These are phyloP conservation scores for Phylloporus scabripes DNA, from an alignment of 768 basidiomycete genomes.

Conservation along the genomic window DNA sequence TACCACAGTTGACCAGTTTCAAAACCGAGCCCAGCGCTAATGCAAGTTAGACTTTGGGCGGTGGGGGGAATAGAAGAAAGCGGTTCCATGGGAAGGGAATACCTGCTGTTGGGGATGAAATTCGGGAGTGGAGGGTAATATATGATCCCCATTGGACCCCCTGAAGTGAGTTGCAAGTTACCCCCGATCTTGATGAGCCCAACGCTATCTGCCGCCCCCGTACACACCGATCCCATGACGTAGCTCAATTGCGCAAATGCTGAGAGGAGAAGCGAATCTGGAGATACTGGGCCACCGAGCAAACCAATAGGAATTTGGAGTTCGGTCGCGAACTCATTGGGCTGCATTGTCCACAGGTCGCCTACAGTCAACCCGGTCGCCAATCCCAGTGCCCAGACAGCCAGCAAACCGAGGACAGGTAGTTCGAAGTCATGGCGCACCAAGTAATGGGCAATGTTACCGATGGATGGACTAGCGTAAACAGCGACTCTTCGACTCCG, in stretches of 20 bases:
- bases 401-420: conserved; percentile 8
- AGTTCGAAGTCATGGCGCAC: conserved; percentile 3
- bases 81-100: conserved; percentile 4
- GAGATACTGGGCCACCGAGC: not conserved
- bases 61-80: conserved; percentile 10
- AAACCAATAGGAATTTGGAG: too few relatives aligned
- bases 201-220: not conserved
- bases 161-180: not conserved
- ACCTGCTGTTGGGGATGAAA: not conserved
- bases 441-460: conserved; percentile 6
- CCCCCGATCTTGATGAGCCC: not conserved
- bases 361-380: conserved; percentile 10
- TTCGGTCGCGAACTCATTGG: too few relatives aligned
- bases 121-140: conserved; percentile 13
- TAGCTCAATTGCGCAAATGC: conserved; percentile 3
- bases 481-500: conserved; percentile 11
- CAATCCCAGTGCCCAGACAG: conserved; percentile 13
- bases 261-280: not conserved
- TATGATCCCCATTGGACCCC: not conserved
- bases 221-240: not conserved
- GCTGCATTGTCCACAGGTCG: conserved; percentile 5
- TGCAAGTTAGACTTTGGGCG: conserved; percentile 8
- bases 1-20: not conserved
- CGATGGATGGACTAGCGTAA: conserved; percentile 9
- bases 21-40: not conserved